A percentile compares a stretch with the other conserved stretches of the same genome.
These are phyloP conservation scores for Pogostemon cablin DNA, from an alignment of 257 asterid genomes.

Conservation along the genomic window DNA sequence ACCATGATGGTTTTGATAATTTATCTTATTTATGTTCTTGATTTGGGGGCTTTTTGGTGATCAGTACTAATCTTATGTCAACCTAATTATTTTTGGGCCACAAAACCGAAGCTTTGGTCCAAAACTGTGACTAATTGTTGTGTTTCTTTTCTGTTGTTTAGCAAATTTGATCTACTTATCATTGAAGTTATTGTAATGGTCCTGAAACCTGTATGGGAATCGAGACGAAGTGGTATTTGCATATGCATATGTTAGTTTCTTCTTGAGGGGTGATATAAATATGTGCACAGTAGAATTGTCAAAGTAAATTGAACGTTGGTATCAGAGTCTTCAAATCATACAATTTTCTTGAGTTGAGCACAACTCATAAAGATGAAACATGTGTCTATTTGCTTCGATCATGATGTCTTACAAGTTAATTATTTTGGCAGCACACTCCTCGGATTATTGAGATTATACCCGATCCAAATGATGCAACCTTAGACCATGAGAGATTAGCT, in stretches of 20 bases:
- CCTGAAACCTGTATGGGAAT: not conserved
- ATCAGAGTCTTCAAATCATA: not conserved
- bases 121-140: conserved; percentile 1
- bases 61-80: not conserved
- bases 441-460: conserved; percentile 79
- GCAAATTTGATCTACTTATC: not conserved
- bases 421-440: conserved; percentile 84
- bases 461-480: conserved; percentile 78
- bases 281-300: not conserved
- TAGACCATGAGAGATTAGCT: conserved; percentile 87
- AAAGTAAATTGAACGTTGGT: conserved; percentile 3
- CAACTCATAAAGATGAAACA: not conserved
- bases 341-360: conserved; percentile 15
- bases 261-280: too few species aligned
- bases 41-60: conserved; percentile 21
- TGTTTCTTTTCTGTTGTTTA: not conserved
- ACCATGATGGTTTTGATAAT: not conserved
- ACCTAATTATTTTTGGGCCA: not conserved
- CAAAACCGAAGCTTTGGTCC: not conserved
- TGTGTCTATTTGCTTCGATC: conserved; percentile 27
- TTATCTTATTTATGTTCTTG: conserved; percentile 23
- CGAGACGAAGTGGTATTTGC: not conserved
- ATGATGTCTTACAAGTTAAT: conserved; percentile 37
- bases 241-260: not conserved
- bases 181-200: not conserved